Evolutionary conservation across 2,329 filamentous ascomycete genomes (phyloP).

Genomic region (Ceratocystis destructans): DNA sequence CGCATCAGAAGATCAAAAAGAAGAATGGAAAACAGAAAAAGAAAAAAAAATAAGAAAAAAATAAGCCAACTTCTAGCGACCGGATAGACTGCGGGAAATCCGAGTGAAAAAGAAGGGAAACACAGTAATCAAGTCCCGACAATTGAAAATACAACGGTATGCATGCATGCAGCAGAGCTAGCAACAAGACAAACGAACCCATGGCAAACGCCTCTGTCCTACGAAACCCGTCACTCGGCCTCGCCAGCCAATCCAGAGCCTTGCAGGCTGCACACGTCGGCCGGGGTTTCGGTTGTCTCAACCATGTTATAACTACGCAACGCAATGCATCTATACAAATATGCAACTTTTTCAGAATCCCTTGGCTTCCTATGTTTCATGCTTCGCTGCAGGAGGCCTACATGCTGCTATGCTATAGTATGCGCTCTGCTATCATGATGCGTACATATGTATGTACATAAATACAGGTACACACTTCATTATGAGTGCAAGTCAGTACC

Average conservation of each 20-base stretch:
- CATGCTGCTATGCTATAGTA: background rate
- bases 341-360: background rate
- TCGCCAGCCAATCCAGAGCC: conserved; percentile 12
- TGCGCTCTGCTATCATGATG: background rate
- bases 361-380: background rate
- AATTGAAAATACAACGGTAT: background rate
- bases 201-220: conserved; percentile 1
- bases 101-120: no score
- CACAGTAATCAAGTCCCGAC: background rate
- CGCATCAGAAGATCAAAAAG: background rate
- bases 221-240: conserved; percentile 1
- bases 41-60: no score
- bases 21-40: background rate
- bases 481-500: no score
- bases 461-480: no score
- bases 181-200: background rate
- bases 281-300: background rate
- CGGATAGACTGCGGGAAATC: no score
- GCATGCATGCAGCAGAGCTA: background rate
- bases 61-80: background rate
- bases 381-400: background rate
- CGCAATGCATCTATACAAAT: background rate
- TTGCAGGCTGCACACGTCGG: conserved; percentile 13
- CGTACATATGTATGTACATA: background rate
- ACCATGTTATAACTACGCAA: conserved; percentile 50